Base-by-base conservation (phyloP, 2,329 filamentous ascomycete species). In the Diaporthe sp. region DNA sequence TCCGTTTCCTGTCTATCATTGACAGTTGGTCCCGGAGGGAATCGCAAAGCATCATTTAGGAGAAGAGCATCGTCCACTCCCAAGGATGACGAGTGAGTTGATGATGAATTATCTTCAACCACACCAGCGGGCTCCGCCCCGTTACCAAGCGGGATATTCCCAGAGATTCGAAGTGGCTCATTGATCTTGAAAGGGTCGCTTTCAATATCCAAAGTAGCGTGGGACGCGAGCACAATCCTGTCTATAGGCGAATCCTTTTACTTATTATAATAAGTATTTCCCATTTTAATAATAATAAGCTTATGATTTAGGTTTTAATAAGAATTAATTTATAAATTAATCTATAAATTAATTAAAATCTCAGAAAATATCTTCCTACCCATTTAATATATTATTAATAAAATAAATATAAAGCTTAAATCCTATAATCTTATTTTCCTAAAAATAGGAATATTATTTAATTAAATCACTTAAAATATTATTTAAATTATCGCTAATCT, bases 171-270 rank as follows among this genome's bases (percentile, higher is more conserved):
- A 20, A 68, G 47, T 1, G 31, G 65, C 22, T 68, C 65, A 22
- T 28, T 25, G 13, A 68, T 68, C 2, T 39, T n/a, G 65, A 68
- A 68, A 2, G 65, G 65, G 22, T 68, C 31, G 17, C 65, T 68
- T 17, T 37, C 8, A 2, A 68, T 53, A 1, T 68, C 65, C 7
- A 51, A 7, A 12, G 31, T 68, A 6, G 65, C 65, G 13, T 68
- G 65, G 8, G 44, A 17, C 9, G 65, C 65, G 13, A 68, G 44
- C 17, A 53, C n/a, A 10, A 68, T 20, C 1, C 65, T 10, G 17
- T 68, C 65, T 4, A 68, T 47, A 3, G 65, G 65, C 1, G 44
- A 53, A 15, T 68, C 28, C 28, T 28, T 28, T 2, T 28, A 28
- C 28, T 28, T 28, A 28, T 28, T 28, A 28, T 28, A 2, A 2